phyloP scores from a whole-genome alignment of 2,329 filamentous ascomycete genomes.

The Truncatella angustata region DNA sequence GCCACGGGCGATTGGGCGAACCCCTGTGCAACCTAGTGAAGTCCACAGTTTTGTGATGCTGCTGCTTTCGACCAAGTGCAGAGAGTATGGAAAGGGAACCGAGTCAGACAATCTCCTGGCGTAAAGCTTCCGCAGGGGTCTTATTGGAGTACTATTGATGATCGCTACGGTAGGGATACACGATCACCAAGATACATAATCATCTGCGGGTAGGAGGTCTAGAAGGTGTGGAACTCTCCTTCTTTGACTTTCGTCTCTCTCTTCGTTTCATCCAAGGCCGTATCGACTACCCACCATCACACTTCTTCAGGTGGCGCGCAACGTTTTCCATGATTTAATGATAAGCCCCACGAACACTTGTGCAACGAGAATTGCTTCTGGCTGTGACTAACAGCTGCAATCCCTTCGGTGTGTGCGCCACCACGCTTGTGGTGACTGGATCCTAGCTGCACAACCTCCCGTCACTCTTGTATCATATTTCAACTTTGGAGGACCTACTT shows the following conservation, averaged over 20 bases:
- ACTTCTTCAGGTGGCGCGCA: no score
- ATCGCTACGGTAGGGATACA: neutral
- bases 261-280: no score
- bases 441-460: neutral
- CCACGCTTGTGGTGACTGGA: neutral
- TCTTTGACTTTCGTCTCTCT: no score
- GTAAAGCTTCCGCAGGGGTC: constrained; percentile 1
- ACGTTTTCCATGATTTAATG: neutral
- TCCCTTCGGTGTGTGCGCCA: neutral
- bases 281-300: no score
- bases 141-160: no score
- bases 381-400: neutral
- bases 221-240: no score
- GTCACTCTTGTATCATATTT: neutral
- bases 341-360: no score
- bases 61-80: neutral
- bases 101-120: neutral
- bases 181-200: neutral
- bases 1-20: neutral
- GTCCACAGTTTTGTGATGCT: neutral
- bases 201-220: no score
- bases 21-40: neutral
- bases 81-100: neutral
- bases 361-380: neutral
- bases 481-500: neutral